Base-by-base conservation (phyloP, 371 early-diverging fungal species). In the Catenaria anguillulae region DNA sequence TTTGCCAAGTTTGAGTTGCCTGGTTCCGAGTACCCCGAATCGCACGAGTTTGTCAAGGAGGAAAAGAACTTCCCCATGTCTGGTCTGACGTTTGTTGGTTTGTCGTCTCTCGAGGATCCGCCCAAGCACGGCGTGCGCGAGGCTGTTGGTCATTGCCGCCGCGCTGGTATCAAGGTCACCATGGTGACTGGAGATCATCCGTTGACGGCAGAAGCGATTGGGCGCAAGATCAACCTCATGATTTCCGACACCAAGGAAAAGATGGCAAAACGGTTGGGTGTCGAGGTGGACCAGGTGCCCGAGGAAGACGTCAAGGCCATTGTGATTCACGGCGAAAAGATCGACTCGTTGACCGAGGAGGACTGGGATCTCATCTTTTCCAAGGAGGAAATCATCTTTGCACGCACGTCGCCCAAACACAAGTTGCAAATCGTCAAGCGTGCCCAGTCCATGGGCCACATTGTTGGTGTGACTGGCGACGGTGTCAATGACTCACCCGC, bases 181-280 rank as follows among this genome's bases (percentile, higher is more conserved):
- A 96, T 93, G 93, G 95, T 92, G 15, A 96, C 96, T 17, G 97
- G 94, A 66, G 96, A 96, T 71, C 92, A 92, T 66, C 89, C 91
- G 33, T 76, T 94, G 64, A 93, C 94, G 1, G 87, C 88, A 34
- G 85, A 87, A 67, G 85, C 85, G 13, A 85, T 86, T 64, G 88
- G 82, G 10, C 84, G 94, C 65, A 90, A 92, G 73, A 93, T 92
- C 72, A 92, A 93, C 72, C 73, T 94, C 74, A 78, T 94, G 69
- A 62, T 93, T 4, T 79, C 82, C 36, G 92, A 95, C 63, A 94
- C 94, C 21, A 84, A 81, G 69, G 80, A 79, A n/a, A 69, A 72
- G 67, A 78, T 89, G 0, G 88, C 93, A 43, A 76, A 76, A 62
- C 71, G 79, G 61, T 77, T 80, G 12, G 80, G 84, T 15, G 73